Base-by-base conservation (phyloP, 106 monocot species). In the Triglochin maritima region DNA sequence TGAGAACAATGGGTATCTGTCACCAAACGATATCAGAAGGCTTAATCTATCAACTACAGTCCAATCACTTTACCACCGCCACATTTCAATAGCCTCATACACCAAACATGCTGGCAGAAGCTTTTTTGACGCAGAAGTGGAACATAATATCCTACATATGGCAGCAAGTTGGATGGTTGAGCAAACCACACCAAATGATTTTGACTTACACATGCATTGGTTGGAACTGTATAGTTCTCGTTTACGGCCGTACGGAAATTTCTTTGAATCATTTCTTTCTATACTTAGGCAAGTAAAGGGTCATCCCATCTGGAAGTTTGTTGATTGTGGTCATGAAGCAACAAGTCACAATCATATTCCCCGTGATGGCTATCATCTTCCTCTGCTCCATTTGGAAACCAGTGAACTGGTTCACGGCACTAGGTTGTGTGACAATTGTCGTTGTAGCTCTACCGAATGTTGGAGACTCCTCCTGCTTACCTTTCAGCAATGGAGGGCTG, bases 111-210 rank as follows among this genome's bases (percentile, higher is more conserved):
- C 29, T 29, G 29, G 29, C 29, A 29, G 29, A 29, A 29, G 29
- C 29, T 29, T 29, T 11, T 80, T 78, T 72, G 75, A 86, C 74
- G 15, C 68, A 16, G 78, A 56, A 17, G 16, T 75, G 47, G 71
- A 61, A 13, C 75, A 84, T 59, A 76, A 83, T 64, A 84, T 81
- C 84, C 78, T 98, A 63, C 88, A 77, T 49, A 72, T 92, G 80
- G 86, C 88, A 70, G 83, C 86, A 29, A 92, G 82, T 56, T 98
- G 98, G 98, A 70, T 81, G 12, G 49, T 86, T 65, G 98, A 92
- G 67, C 98, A 98, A 45, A 83, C 82, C 11, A 92, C 81, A 7
- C 74, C 77, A 80, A 74, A 52, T 72, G 86, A 98, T 83, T 50
- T 86, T 65, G 49, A 63, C 42, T 65, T 88, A 46, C 89, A 86